These are phyloP conservation scores for Candida silvicultrix DNA, from an alignment of 805 yeast genomes.

Conservation along the genomic window DNA sequence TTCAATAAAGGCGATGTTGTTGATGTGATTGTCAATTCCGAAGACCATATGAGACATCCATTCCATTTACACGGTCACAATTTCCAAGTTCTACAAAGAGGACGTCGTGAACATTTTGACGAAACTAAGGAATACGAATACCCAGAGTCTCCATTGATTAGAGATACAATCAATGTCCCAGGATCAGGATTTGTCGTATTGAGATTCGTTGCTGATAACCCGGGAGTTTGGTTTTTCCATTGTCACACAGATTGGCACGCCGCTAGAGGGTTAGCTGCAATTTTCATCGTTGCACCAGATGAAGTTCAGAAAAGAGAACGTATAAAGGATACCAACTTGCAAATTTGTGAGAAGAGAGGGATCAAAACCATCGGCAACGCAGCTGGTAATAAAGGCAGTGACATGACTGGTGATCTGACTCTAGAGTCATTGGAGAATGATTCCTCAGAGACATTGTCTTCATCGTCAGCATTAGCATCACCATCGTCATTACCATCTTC, in stretches of 20 bases:
- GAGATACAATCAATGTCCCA: conserved; percentile 72
- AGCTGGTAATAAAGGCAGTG: conserved; percentile 55
- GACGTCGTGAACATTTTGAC: conserved; percentile 29
- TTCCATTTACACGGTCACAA: conserved; percentile 75
- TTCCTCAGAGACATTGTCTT: too few species aligned
- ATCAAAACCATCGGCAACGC: conserved; percentile 60
- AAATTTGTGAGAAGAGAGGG: conserved; percentile 40
- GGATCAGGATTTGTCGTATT: conserved; percentile 60
- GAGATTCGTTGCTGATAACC: conserved; percentile 76
- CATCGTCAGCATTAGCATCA: too few species aligned
- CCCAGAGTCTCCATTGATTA: conserved; percentile 51
- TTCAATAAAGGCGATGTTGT: conserved; percentile 56
- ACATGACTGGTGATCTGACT: conserved; percentile 39
- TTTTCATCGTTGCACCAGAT: conserved; percentile 66
- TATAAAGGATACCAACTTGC: conserved; percentile 34
- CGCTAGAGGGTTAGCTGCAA: conserved; percentile 71
- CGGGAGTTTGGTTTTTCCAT: conserved; percentile 93
- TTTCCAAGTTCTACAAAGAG: conserved; percentile 55
- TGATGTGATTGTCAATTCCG: conserved; percentile 71
- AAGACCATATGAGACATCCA: conserved; percentile 74
- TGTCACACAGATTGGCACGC: conserved; percentile 88
- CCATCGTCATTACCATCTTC: neutral
- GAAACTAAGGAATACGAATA: conserved; percentile 11
- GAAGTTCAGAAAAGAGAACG: conserved; percentile 33
- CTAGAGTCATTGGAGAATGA: neutral